These are phyloP conservation scores for Steccherinum ochraceum DNA, from an alignment of 768 basidiomycete species.

Conservation along the genomic window DNA sequence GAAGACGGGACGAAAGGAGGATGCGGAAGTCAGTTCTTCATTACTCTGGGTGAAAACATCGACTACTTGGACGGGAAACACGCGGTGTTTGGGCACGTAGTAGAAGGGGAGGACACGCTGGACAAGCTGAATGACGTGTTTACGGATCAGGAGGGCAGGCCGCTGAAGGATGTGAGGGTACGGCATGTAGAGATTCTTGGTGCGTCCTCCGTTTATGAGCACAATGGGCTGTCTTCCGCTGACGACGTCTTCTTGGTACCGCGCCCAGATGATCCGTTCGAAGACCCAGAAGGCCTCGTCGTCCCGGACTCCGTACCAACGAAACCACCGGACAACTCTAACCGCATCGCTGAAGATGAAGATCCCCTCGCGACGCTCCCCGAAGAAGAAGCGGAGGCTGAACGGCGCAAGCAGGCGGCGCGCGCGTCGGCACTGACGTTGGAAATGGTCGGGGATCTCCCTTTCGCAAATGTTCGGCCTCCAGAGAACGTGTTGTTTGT, in stretches of 20 bases:
- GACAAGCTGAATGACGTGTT: slow-evolving; percentile 92
- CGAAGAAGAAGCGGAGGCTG: slow-evolving; percentile 78
- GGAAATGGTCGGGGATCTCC: slow-evolving; percentile 99
- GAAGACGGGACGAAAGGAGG: slow-evolving; percentile 57
- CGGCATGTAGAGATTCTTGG: slow-evolving; percentile 94
- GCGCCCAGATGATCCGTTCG: slow-evolving; percentile 89
- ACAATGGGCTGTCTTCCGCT: no score
- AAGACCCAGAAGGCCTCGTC: slow-evolving; percentile 74
- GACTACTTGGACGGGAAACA: slow-evolving; percentile 93
- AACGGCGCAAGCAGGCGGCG: slow-evolving; percentile 82
- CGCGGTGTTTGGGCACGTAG: slow-evolving; percentile 92
- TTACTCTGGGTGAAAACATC: slow-evolving; percentile 85
- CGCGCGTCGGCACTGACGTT: slow-evolving; percentile 91
- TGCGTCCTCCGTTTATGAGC: no score
- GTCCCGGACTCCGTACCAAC: slow-evolving; percentile 73
- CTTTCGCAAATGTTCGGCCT: slow-evolving; percentile 95
- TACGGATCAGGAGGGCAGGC: slow-evolving; percentile 81
- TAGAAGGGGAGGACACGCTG: slow-evolving; percentile 88
- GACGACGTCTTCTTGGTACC: no score
- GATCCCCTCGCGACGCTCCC: slow-evolving; percentile 77
- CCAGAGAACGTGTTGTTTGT: slow-evolving; percentile 99
- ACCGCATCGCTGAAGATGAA: slow-evolving; percentile 93
- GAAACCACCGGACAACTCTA: slow-evolving; percentile 77
- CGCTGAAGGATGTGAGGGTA: slow-evolving; percentile 91
- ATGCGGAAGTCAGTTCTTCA: slow-evolving; percentile 94